A percentile compares a stretch with the other conserved stretches of the same genome.
phyloP scores from a whole-genome alignment of 768 basidiomycete species.

The Auricularia auricula-judae region DNA sequence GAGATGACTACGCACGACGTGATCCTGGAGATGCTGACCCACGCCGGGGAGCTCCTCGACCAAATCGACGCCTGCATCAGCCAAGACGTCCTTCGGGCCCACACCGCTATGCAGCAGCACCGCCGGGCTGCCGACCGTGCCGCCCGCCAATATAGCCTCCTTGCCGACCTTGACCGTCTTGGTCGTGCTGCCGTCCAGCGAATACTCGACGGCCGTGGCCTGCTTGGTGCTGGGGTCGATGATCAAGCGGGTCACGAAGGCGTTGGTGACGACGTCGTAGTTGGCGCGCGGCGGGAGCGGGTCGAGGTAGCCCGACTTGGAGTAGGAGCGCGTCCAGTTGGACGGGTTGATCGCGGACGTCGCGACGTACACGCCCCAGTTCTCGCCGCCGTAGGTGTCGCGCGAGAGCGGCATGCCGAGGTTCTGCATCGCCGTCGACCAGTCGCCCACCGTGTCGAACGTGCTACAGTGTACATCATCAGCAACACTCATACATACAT shows the following conservation, averaged over 20 bases:
- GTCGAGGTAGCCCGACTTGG: conserved; percentile 55
- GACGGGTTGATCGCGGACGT: conserved; percentile 49
- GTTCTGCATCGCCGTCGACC: not conserved
- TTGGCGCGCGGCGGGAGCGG: conserved; percentile 50
- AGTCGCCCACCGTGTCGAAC: not conserved
- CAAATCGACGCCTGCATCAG: conserved; percentile 28
- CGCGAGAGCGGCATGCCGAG: not conserved
- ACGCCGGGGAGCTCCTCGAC: conserved; percentile 14
- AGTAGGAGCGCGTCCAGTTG: conserved; percentile 56
- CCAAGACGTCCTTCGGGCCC: conserved; percentile 42
- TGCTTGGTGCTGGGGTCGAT: conserved; percentile 21
- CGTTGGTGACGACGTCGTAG: conserved; percentile 48
- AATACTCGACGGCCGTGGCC: conserved; percentile 39
- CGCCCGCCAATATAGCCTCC: conserved; percentile 41
- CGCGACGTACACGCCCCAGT: conserved; percentile 42
- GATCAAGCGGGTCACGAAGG: conserved; percentile 45
- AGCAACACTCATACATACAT: no score
- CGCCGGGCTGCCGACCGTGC: conserved; percentile 41
- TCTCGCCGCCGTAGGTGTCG: conserved; percentile 37
- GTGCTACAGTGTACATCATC: not conserved
- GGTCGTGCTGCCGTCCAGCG: conserved; percentile 16
- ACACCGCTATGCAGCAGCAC: conserved; percentile 48
- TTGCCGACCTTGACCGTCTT: conserved; percentile 41
- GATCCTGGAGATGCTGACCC: conserved; percentile 15
- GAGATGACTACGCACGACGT: conserved; percentile 6